These are phyloP conservation scores for Pseudozyma sp. DNA, from an alignment of 1,284 basidiomycete genomes.

Conservation along the genomic window DNA sequence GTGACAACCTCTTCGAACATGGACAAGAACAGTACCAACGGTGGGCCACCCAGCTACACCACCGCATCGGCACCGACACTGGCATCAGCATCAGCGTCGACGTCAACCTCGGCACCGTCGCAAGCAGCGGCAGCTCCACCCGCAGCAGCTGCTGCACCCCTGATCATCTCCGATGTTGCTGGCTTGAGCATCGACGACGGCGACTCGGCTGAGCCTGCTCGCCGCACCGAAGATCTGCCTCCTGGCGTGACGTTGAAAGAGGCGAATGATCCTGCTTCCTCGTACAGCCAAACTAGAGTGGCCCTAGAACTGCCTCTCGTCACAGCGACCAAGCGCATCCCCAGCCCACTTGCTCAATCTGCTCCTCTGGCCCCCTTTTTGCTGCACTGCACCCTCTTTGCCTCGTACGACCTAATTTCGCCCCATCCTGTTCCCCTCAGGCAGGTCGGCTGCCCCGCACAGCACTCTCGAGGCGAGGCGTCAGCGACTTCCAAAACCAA, in stretches of 20 bases:
- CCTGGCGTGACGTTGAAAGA: constrained; percentile 24
- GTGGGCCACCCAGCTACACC: constrained; percentile 26
- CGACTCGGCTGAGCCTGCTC: no score
- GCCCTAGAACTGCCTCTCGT: constrained; percentile 28
- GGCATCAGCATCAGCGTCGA: neutral
- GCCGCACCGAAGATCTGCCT: constrained; percentile 1
- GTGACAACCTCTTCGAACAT: neutral
- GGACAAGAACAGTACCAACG: constrained; percentile 22
- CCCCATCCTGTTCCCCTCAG: constrained; percentile 27
- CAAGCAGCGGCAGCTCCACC: neutral
- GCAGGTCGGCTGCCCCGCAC: constrained; percentile 33
- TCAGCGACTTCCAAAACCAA: constrained; percentile 21
- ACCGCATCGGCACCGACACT: neutral
- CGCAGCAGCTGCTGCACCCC: neutral
- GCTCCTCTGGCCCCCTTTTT: constrained; percentile 24
- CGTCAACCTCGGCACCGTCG: neutral
- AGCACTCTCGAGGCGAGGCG: constrained; percentile 19
- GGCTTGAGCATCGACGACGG: neutral
- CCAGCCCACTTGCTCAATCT: constrained; percentile 9
- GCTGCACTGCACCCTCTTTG: constrained; percentile 49
- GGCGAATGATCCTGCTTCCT: constrained; percentile 15
- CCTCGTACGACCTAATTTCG: constrained; percentile 26
- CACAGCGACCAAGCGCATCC: constrained; percentile 12
- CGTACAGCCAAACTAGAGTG: constrained; percentile 17
- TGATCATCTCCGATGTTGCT: neutral